Percentiles rank a stretch among this genome's conserved stretches.
These are phyloP conservation scores for Trichoderma asperellum DNA, from an alignment of 2,329 filamentous ascomycete species.

Conservation along the genomic window DNA sequence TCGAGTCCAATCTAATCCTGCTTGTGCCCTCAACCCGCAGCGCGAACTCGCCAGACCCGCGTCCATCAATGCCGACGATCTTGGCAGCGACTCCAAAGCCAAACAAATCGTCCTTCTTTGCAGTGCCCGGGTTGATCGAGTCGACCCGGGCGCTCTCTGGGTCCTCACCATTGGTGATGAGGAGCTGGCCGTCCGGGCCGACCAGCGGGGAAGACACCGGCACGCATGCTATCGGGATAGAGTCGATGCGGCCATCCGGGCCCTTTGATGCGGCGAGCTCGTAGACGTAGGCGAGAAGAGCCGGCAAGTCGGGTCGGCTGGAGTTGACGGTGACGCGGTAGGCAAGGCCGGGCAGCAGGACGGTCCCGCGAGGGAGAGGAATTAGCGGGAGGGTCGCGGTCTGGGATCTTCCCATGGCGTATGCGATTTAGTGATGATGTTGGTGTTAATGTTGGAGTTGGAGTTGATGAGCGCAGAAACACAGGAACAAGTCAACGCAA, in stretches of 20 bases:
- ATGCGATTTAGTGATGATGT: slow-evolving; percentile 9
- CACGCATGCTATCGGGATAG: slow-evolving; percentile 82
- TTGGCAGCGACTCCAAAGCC: slow-evolving; percentile 80
- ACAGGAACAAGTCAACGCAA: neutral
- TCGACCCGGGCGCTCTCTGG: slow-evolving; percentile 49
- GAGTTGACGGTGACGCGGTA: slow-evolving; percentile 81
- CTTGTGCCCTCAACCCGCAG: slow-evolving; percentile 84
- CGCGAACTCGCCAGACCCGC: slow-evolving; percentile 74
- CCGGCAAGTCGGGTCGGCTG: slow-evolving; percentile 82
- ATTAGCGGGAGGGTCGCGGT: slow-evolving; percentile 71
- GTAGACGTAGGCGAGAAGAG: slow-evolving; percentile 84
- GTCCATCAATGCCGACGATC: slow-evolving; percentile 77
- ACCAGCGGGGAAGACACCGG: slow-evolving; percentile 79
- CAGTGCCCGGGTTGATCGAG: slow-evolving; percentile 61
- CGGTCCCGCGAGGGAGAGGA: slow-evolving; percentile 76
- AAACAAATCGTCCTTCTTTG: slow-evolving; percentile 75
- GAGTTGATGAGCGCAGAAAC: neutral
- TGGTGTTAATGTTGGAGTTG: neutral
- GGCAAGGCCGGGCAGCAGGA: slow-evolving; percentile 84
- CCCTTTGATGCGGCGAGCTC: slow-evolving; percentile 72
- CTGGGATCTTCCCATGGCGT: slow-evolving; percentile 47
- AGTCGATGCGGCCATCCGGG: slow-evolving; percentile 64
- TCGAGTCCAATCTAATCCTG: slow-evolving; percentile 70
- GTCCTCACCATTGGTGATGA: slow-evolving; percentile 68
- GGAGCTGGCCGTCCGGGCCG: slow-evolving; percentile 72